Evolutionary conservation across 495 filamentous ascomycete genomes (phyloP).

Genomic region (Lepidopterella palustris): DNA sequence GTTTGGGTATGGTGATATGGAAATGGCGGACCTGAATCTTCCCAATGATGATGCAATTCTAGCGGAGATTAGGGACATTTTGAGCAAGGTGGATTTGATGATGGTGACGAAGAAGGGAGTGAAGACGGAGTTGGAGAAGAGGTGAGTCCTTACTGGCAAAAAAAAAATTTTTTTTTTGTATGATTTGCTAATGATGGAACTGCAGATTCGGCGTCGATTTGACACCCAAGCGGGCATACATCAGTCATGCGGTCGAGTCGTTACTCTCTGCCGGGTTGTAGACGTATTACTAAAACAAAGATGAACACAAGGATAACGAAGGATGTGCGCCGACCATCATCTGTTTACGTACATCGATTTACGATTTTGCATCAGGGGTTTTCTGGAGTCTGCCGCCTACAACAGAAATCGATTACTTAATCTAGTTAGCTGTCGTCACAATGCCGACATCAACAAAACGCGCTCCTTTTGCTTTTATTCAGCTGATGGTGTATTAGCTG

Average conservation of each 20-base stretch:
- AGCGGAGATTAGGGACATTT: slow-evolving; percentile 88
- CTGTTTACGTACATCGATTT: no score
- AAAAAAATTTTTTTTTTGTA: background rate
- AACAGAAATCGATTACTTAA: no score
- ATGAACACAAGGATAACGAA: no score
- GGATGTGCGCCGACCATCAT: no score
- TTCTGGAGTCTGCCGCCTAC: no score
- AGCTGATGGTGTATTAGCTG: no score
- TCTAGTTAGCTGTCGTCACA: no score
- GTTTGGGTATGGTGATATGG: slow-evolving; percentile 47
- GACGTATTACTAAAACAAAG: background rate
- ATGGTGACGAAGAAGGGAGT: slow-evolving; percentile 97
- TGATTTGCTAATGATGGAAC: background rate
- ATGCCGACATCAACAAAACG: no score
- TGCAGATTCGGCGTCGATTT: slow-evolving; percentile 25
- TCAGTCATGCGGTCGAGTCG: slow-evolving; percentile 27
- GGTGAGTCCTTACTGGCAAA: slow-evolving; percentile 42
- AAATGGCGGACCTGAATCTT: slow-evolving; percentile 66
- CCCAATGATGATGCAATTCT: slow-evolving; percentile 86
- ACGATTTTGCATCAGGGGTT: no score
- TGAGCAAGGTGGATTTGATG: slow-evolving; percentile 91
- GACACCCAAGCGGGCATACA: slow-evolving; percentile 22
- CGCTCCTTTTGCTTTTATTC: no score
- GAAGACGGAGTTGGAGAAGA: slow-evolving; percentile 82
- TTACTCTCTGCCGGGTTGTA: slow-evolving; percentile 1